phyloP scores from a whole-genome alignment of 192 early-diverging fungal species.

The Spinellus fusiger region DNA sequence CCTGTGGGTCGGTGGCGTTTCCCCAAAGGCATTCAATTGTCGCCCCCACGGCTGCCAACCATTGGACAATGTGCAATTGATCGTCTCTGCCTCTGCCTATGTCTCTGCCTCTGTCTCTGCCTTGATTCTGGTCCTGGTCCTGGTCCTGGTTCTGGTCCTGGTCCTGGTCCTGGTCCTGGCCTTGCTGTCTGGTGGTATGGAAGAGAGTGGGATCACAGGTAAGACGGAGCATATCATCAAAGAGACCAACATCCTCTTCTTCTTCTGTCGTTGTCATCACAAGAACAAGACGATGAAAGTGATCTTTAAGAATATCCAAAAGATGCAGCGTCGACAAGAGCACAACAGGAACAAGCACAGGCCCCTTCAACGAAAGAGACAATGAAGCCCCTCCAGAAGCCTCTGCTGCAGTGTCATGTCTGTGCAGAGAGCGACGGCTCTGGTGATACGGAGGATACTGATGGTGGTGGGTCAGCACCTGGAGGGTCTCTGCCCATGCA shows the following conservation, averaged over 20 bases:
- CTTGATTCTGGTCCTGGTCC: too few relatives aligned
- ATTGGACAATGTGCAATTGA: not conserved
- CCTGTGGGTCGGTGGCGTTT: not conserved
- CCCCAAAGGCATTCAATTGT: conserved; percentile 20
- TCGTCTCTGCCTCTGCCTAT: not conserved
- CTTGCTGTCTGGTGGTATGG: not conserved
- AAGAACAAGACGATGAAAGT: conserved; percentile 3
- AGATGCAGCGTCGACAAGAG: conserved; percentile 10
- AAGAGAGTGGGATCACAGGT: not conserved
- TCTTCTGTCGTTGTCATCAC: conserved; percentile 1
- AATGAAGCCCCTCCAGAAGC: too few relatives aligned
- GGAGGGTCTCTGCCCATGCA: conserved; percentile 8
- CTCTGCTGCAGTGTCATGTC: too few relatives aligned
- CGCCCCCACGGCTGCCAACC: conserved; percentile 20
- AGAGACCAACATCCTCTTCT: not conserved
- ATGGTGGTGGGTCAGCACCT: not conserved
- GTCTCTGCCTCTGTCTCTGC: too few relatives aligned
- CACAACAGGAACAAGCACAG: conserved; percentile 9
- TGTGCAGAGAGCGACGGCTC: not conserved
- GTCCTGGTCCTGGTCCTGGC: too few relatives aligned
- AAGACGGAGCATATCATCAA: conserved; percentile 4
- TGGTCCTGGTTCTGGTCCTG: too few relatives aligned
- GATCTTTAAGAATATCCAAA: conserved; percentile 9
- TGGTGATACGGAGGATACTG: not conserved
- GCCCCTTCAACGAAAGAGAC: conserved; percentile 3